phyloP scores from a whole-genome alignment of 176 grass and related monocot species.

The Urochloa ruziziensis region DNA sequence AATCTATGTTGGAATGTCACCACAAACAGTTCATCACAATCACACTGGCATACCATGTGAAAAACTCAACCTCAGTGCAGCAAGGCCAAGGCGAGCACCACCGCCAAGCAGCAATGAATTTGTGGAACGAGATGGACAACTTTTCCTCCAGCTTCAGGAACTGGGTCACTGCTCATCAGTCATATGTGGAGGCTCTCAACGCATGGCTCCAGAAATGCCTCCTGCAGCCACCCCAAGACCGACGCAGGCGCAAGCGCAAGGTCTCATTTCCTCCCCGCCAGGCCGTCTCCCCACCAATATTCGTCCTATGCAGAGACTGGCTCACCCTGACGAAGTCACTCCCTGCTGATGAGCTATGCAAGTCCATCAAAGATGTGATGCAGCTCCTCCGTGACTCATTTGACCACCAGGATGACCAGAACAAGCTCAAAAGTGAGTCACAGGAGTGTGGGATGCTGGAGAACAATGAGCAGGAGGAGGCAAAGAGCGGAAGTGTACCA shows the following conservation, averaged over 20 bases:
- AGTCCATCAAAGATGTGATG: constrained; percentile 45
- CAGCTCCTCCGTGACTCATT: constrained; percentile 43
- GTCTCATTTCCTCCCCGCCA: constrained; percentile 69
- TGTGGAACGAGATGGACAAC: constrained; percentile 62
- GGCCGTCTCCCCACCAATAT: constrained; percentile 89
- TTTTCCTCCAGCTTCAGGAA: constrained; percentile 62
- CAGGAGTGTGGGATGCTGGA: constrained; percentile 41
- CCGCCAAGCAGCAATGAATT: constrained; percentile 45
- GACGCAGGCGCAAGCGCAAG: constrained; percentile 48
- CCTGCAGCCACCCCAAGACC: constrained; percentile 75
- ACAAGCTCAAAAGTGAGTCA: constrained; percentile 26
- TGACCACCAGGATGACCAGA: constrained; percentile 45
- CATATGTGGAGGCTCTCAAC: constrained; percentile 56
- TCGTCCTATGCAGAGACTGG: constrained; percentile 72
- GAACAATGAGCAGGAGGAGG: constrained; percentile 18
- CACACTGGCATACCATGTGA: constrained; percentile 82
- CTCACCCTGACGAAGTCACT: constrained; percentile 47
- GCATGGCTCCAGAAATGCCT: constrained; percentile 91
- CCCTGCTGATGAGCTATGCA: constrained; percentile 53
- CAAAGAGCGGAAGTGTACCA: constrained; percentile 6
- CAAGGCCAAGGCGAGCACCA: constrained; percentile 42
- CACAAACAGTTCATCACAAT: constrained; percentile 96
- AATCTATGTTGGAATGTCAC: constrained; percentile 92
- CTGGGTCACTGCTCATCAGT: constrained; percentile 61
- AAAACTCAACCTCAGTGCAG: constrained; percentile 38